Evolutionary conservation across 2,329 filamentous ascomycete genomes (phyloP), one percentile per base, ranked within the genome.

Genomic region (Beauveria sp.): DNA sequence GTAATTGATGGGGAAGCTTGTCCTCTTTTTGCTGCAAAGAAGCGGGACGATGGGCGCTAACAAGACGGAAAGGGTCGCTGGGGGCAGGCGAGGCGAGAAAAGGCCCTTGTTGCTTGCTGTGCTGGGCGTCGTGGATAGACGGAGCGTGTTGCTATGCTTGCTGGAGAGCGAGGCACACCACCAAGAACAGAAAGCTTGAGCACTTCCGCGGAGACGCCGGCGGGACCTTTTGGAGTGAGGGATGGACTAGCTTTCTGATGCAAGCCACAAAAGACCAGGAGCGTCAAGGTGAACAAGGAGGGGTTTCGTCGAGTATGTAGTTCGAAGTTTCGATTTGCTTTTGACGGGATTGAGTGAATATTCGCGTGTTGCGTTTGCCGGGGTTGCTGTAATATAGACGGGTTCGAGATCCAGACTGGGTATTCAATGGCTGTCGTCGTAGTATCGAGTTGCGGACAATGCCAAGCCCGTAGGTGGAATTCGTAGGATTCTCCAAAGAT

Each of bases 1-100:
- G 58, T 61, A 61, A 61, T 61, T 37, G 58, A 61, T 55, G 58
- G 50, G 26, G 48, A 34, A 40, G 56, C 56, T 59, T 54, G 47
- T 54, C 57, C 41, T 60, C 30, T 46, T 52, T 53, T 22, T 20
- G 14, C 47, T 44, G 57, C 40, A 12, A 47, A 41, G 57, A 60
- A 60, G 57, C 50, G 48, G 50, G 50, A 53, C 57, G 54, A 54
- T 40, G 50, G 41, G 57, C 57, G 50, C 57, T 54, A 60, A 48
- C 28, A 40, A 14, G 48, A 28, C 37, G 41, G 48, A 53, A 60
- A 48, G 50, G 57, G 30, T 59, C 48, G 40, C 26, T 37, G 37
- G 20, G 48, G 48, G 20, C 41, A 60, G 48, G 57, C 56, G 47
- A 52, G 56, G 34, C 55, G 55, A 43, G 46, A 41, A 24, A 18